Conservation (phyloP, 2,329 filamentous ascomycete genomes). For the Beauveria sp. region DNA sequence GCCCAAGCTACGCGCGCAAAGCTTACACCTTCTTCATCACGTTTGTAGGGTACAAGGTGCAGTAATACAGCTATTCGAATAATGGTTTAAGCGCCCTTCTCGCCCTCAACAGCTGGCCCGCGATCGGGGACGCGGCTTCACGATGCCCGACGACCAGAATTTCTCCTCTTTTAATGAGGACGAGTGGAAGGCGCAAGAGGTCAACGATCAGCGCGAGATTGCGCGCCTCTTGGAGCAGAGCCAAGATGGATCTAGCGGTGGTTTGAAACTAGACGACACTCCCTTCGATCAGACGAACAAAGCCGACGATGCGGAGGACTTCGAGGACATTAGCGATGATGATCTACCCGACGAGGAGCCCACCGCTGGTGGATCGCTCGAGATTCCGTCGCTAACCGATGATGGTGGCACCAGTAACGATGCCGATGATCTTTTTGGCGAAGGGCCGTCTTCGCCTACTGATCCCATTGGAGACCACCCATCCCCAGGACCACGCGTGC, state of each 20-base stretch:
- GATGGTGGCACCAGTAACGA: conserved; percentile 54
- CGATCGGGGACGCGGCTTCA: conserved; percentile 11
- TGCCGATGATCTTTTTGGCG: conserved; percentile 63
- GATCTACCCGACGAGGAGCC: conserved; percentile 73
- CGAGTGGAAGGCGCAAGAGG: conserved; percentile 36
- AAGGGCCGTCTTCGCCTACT: conserved; percentile 44
- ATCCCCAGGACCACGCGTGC: conserved; percentile 37
- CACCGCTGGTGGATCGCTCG: conserved; percentile 32
- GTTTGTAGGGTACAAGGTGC: neutral
- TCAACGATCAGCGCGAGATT: conserved; percentile 41
- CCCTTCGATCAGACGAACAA: conserved; percentile 65
- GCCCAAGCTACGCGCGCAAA: neutral
- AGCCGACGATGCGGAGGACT: conserved; percentile 87
- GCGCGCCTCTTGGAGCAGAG: conserved; percentile 35
- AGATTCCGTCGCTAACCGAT: conserved; percentile 49
- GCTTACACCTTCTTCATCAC: neutral
- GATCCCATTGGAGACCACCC: conserved; percentile 33
- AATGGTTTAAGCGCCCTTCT: conserved; percentile 4
- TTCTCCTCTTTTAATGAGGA: conserved; percentile 28
- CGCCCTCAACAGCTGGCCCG: neutral
- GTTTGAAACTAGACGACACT: conserved; percentile 34
- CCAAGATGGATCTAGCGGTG: conserved; percentile 30
- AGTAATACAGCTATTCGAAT: neutral
- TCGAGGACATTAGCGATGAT: conserved; percentile 83
- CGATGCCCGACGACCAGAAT: conserved; percentile 26